A percentile compares a stretch with the other conserved stretches of the same genome.
Conservation (phyloP, 1,139 yeast genomes). For the Geotrichum restrictum region DNA sequence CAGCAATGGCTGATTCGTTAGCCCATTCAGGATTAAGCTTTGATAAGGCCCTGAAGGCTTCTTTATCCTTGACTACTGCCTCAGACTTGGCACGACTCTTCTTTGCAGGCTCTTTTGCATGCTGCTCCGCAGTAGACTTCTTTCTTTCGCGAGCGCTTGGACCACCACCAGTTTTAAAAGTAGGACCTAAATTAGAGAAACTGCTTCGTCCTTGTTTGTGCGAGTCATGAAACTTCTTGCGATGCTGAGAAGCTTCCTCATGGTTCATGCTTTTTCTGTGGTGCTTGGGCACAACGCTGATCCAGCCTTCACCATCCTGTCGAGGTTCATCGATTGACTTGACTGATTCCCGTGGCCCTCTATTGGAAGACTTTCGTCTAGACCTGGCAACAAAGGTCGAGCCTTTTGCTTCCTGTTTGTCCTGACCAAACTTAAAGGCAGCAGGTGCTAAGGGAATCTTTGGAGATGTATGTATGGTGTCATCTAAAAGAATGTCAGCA, state of each 20-base stretch:
- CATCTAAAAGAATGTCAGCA: neutral
- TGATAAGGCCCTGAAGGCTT: conserved; percentile 23
- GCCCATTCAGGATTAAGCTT: conserved; percentile 16
- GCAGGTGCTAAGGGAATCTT: conserved; percentile 4
- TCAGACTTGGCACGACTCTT: conserved; percentile 22
- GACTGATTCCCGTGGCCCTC: neutral
- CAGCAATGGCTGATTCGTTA: conserved; percentile 5
- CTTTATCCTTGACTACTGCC: conserved; percentile 22
- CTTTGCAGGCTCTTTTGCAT: conserved; percentile 23
- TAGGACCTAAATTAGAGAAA: conserved; percentile 5
- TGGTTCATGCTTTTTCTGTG: conserved; percentile 23
- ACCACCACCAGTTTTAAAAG: neutral
- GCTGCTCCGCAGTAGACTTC: conserved; percentile 7
- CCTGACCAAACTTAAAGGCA: neutral
- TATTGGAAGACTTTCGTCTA: conserved; percentile 4
- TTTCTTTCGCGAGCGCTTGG: conserved; percentile 10
- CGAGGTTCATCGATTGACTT: conserved; percentile 10
- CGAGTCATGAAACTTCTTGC: conserved; percentile 21
- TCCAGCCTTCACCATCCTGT: conserved; percentile 37
- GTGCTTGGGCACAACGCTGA: conserved; percentile 32
- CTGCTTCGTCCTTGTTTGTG: conserved; percentile 13
- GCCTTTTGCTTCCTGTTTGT: neutral
- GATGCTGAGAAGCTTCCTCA: conserved; percentile 19
- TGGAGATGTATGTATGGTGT: neutral
- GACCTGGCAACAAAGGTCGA: neutral